Conservation (phyloP, 208 protist species). For the Trypanosoma caninum region DNA sequence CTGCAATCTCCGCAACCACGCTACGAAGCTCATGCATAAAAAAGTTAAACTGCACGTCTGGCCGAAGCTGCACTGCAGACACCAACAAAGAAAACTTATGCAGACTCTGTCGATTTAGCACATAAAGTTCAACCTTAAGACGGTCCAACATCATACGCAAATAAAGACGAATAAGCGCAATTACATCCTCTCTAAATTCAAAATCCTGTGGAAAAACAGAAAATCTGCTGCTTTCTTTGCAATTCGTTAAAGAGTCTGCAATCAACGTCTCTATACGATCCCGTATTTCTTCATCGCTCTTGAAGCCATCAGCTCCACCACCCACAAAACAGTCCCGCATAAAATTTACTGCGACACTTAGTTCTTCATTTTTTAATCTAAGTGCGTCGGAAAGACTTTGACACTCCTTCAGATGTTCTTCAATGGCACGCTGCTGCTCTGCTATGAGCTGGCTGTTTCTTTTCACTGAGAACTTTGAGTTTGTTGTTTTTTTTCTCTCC, state of each 20-base stretch:
- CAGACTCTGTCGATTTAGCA: slow-evolving; percentile 66
- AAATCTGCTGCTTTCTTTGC: slow-evolving; percentile 30
- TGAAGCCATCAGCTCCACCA: slow-evolving; percentile 29
- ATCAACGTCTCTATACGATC: slow-evolving; percentile 59
- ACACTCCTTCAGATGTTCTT: slow-evolving; percentile 33
- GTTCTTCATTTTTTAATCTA: slow-evolving; percentile 45
- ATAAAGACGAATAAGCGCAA: slow-evolving; percentile 58
- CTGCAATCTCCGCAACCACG: slow-evolving; percentile 55
- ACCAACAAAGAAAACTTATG: slow-evolving; percentile 52
- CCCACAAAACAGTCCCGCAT: slow-evolving; percentile 29
- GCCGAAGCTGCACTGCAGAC: slow-evolving; percentile 56
- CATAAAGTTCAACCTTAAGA: slow-evolving; percentile 75
- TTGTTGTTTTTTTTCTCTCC: slow-evolving; percentile 29
- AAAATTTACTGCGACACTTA: slow-evolving; percentile 38
- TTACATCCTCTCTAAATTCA: slow-evolving; percentile 56
- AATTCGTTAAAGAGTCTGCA: slow-evolving; percentile 30
- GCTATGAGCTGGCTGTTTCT: slow-evolving; percentile 46
- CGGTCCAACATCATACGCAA: slow-evolving; percentile 67
- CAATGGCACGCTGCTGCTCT: slow-evolving; percentile 45
- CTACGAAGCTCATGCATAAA: slow-evolving; percentile 71
- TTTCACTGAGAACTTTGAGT: slow-evolving; percentile 38
- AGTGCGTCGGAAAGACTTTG: slow-evolving; percentile 32
- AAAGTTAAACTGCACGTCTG: slow-evolving; percentile 59
- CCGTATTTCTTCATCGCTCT: slow-evolving; percentile 24
- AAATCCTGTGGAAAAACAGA: slow-evolving; percentile 62